Evolutionary conservation across 2,329 filamentous ascomycete genomes (phyloP).

Genomic region (Ceratocystis harringtonii): DNA sequence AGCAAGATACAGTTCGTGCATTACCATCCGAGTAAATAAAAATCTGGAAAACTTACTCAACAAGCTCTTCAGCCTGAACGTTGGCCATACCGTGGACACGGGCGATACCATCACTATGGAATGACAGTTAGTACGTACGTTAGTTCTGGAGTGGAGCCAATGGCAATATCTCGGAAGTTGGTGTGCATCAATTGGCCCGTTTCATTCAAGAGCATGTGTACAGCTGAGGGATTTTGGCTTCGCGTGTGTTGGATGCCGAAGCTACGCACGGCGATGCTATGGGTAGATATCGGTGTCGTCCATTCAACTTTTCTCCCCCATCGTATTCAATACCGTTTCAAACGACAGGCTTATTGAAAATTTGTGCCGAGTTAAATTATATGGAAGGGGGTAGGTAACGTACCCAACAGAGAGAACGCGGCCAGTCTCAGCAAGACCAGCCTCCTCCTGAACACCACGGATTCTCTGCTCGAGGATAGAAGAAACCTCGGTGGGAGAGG

Average conservation of each 20-base stretch:
- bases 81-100: conserved; percentile 99
- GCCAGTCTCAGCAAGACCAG: conserved; percentile 92
- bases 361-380: background rate
- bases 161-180: background rate
- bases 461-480: conserved; percentile 99
- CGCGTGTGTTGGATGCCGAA: background rate
- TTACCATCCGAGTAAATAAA: background rate
- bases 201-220: background rate
- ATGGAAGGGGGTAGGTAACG: conserved; percentile 30
- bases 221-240: background rate
- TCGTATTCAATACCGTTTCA: background rate
- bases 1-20: background rate
- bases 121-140: conserved; percentile 11
- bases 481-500: conserved; percentile 92
- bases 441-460: conserved; percentile 94
- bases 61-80: conserved; percentile 98
- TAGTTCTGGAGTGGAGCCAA: background rate
- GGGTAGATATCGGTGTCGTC: background rate
- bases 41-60: conserved; percentile 62
- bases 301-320: background rate
- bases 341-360: background rate
- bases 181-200: background rate
- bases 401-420: conserved; percentile 98
- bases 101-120: conserved; percentile 91
- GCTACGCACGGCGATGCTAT: too few species aligned